Conservation (phyloP, 768 basidiomycete species). For the Kwoniella europaea region DNA sequence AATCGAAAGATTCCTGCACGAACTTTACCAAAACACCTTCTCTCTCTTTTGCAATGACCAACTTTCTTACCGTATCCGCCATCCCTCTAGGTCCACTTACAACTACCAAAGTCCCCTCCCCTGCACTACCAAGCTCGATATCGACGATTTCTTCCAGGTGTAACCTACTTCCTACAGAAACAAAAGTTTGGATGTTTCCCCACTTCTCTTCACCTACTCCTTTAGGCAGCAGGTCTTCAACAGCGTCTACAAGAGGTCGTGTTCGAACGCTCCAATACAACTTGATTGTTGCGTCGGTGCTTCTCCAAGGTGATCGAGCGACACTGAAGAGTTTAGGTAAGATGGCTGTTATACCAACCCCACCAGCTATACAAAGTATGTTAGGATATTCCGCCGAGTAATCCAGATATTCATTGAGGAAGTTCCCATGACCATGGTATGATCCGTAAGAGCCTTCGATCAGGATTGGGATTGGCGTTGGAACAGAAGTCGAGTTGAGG, state of each 20-base stretch:
- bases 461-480: neutral
- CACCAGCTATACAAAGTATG: neutral
- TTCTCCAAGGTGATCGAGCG: neutral
- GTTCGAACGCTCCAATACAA: neutral
- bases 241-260: neutral
- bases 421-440: neutral
- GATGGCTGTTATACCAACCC: conserved; percentile 6
- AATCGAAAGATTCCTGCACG: neutral
- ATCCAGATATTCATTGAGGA: neutral
- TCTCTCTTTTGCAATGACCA: neutral
- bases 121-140: neutral
- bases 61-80: neutral
- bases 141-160: conserved; percentile 7
- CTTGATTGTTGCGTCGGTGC: neutral
- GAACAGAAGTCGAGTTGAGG: neutral
- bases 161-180: neutral
- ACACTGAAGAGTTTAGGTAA: neutral
- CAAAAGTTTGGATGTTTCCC: neutral
- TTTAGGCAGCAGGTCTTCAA: neutral
- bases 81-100: conserved; percentile 6
- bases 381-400: neutral
- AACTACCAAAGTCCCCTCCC: neutral
- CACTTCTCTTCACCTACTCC: neutral
- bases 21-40: neutral
- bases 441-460: conserved; percentile 5